These are phyloP conservation scores for Pythium apleroticum DNA, from an alignment of 352 stramenopile species.

Conservation along the genomic window DNA sequence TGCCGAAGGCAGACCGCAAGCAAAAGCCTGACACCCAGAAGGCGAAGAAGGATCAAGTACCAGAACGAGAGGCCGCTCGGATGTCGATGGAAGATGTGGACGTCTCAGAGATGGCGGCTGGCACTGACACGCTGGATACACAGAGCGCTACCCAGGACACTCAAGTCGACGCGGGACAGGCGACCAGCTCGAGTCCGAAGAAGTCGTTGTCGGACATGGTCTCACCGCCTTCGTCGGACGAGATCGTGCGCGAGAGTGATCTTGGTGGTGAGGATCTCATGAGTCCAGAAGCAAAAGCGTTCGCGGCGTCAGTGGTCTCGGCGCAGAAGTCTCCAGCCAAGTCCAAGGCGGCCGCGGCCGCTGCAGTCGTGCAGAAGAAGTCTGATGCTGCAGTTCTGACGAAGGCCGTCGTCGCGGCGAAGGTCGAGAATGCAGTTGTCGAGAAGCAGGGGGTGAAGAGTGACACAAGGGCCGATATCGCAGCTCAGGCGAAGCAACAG, in stretches of 20 bases:
- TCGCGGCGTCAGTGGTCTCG: not conserved
- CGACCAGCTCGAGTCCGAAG: constrained; percentile 15
- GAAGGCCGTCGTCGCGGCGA: not conserved
- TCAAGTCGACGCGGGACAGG: not conserved
- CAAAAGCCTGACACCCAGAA: not conserved
- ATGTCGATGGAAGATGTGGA: constrained; percentile 6
- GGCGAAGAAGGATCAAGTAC: not conserved
- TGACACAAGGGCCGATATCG: not conserved
- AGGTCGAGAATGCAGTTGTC: not conserved
- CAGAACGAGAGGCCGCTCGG: not conserved
- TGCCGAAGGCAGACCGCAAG: not conserved
- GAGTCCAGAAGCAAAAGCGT: constrained; percentile 27
- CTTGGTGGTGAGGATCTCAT: constrained; percentile 22
- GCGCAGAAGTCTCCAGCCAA: constrained; percentile 14
- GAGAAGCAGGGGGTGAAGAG: not conserved
- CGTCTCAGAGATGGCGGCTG: not conserved
- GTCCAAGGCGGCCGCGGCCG: not conserved
- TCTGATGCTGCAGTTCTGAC: not conserved
- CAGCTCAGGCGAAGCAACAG: not conserved
- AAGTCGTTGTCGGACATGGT: constrained; percentile 26
- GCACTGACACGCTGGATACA: not conserved
- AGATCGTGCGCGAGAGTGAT: constrained; percentile 67
- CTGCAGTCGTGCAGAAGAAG: not conserved
- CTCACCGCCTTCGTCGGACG: constrained; percentile 15
- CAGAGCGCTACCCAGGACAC: constrained; percentile 5